Evolutionary conservation across 305 asterid species (phyloP).

Genomic region (Fraxinus sp.): DNA sequence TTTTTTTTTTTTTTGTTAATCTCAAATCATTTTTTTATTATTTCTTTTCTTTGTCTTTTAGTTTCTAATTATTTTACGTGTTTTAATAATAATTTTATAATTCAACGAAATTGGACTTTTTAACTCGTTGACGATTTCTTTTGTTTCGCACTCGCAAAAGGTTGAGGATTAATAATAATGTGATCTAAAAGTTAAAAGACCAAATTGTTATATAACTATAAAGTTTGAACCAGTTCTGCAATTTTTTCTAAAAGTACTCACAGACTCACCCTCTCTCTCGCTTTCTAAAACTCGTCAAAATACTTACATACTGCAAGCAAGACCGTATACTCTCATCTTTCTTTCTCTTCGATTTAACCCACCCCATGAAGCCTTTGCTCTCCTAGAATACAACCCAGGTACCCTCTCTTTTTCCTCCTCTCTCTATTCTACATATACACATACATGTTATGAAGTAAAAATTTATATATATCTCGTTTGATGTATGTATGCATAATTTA

Average conservation of each 20-base stretch:
- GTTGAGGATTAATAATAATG: neutral
- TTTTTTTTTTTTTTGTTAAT: neutral
- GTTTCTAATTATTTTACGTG: neutral
- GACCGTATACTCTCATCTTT: constrained; percentile 10
- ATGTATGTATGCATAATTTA: constrained; percentile 17
- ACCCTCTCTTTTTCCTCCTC: constrained; percentile 14
- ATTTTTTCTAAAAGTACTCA: neutral
- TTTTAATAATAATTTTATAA: neutral
- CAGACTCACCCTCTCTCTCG: neutral
- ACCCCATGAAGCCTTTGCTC: constrained; percentile 29
- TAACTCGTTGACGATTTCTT: neutral
- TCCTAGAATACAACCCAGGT: constrained; percentile 35
- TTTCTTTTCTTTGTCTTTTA: neutral
- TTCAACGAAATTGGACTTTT: neutral
- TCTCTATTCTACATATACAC: constrained; percentile 18
- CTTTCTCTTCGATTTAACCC: constrained; percentile 40
- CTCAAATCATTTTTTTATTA: neutral
- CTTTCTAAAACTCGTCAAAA: neutral
- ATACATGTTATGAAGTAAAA: constrained; percentile 12
- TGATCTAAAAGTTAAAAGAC: neutral
- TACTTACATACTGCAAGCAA: neutral
- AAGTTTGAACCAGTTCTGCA: neutral
- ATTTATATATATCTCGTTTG: constrained; percentile 12
- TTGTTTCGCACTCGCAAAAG: neutral
- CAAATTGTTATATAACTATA: neutral